Evolutionary conservation across 768 basidiomycete species (phyloP), one percentile per base, ranked within the genome.

Genomic region (Hemileccinum rubropunctum): DNA sequence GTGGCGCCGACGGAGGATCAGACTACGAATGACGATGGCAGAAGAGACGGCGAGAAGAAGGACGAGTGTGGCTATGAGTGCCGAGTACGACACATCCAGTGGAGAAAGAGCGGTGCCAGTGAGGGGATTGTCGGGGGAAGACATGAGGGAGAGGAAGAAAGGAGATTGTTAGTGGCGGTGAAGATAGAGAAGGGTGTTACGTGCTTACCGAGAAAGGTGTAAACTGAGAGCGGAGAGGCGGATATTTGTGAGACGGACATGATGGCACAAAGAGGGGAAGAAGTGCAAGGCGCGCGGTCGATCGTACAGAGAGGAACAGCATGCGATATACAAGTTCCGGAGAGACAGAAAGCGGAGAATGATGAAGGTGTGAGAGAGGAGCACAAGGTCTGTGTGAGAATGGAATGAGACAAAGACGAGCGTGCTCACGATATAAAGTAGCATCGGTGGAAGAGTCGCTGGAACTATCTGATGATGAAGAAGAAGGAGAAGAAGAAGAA

Each of bases 31-130:
- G 52, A 87, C 77, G 60, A 87, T 84, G 12, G 82, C 82, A 3
- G 78, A 78, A 9, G 83, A 84, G n/a, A 88, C 79, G 35, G 74
- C 72, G 20, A 87, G 76, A 17, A 88, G 77, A 18, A 86, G 78
- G 51, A 86, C 76, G 44, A 87, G 77, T 2, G 86, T 86, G 3
- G 85, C 84, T 73, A 48, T 15, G 42, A 80, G 73, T 53, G 79
- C 77, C 5, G 77, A 76, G 58, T 60, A 72, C 0, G 66, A 67
- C n/a, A 46, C 26, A 15, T 58, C 42, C 35, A 47, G 9, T 2
- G 64, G 43, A 0, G 41, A 4, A 26, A 56, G 21, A 2, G 37
- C 3, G 1, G 52, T 36, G 2, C 52, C 56, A 23, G 51, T 28
- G 2, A 50, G 26, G 1, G 58, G 13, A 41, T 51, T 15, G 3